Percentiles rank a stretch among this genome's conserved stretches.
Evolutionary conservation across 495 filamentous ascomycete genomes (phyloP).

Genomic region (Durotheca rogersii): DNA sequence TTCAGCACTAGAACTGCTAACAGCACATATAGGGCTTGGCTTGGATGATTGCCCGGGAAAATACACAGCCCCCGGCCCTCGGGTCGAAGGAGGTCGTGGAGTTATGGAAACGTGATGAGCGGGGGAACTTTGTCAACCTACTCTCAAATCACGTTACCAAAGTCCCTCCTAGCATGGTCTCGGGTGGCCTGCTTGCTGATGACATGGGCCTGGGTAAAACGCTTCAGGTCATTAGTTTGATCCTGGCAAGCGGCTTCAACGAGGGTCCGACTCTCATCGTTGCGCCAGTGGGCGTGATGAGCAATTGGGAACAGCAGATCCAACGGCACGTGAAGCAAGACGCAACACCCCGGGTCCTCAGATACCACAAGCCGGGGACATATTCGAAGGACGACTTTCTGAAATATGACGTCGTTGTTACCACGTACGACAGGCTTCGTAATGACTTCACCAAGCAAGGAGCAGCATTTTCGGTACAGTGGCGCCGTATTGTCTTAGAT

Average conservation of each 20-base stretch:
- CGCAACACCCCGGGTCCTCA: slow-evolving; percentile 61
- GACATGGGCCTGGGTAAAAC: slow-evolving; percentile 97
- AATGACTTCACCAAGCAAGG: slow-evolving; percentile 40
- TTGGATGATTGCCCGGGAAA: slow-evolving; percentile 80
- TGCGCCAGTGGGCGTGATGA: slow-evolving; percentile 84
- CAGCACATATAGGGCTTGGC: slow-evolving; percentile 63
- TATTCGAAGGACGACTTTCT: slow-evolving; percentile 55
- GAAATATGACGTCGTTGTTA: slow-evolving; percentile 74
- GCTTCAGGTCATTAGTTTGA: slow-evolving; percentile 79
- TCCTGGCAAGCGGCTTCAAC: slow-evolving; percentile 58
- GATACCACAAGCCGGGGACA: slow-evolving; percentile 72
- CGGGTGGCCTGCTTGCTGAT: slow-evolving; percentile 85
- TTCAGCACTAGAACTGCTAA: slow-evolving; percentile 12
- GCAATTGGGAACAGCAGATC: slow-evolving; percentile 87
- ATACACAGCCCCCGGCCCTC: slow-evolving; percentile 61
- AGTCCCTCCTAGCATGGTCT: slow-evolving; percentile 60
- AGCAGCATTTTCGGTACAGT: slow-evolving; percentile 65
- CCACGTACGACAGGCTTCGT: slow-evolving; percentile 69
- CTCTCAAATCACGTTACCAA: slow-evolving; percentile 70
- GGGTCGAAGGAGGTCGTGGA: slow-evolving; percentile 69
- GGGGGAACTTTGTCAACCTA: slow-evolving; percentile 65
- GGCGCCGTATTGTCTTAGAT: slow-evolving; percentile 82
- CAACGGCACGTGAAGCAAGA: slow-evolving; percentile 66
- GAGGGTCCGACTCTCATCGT: slow-evolving; percentile 73
- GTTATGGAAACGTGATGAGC: slow-evolving; percentile 68